Base-by-base conservation (phyloP, 768 basidiomycete genomes). In the Phylloporus sp. region DNA sequence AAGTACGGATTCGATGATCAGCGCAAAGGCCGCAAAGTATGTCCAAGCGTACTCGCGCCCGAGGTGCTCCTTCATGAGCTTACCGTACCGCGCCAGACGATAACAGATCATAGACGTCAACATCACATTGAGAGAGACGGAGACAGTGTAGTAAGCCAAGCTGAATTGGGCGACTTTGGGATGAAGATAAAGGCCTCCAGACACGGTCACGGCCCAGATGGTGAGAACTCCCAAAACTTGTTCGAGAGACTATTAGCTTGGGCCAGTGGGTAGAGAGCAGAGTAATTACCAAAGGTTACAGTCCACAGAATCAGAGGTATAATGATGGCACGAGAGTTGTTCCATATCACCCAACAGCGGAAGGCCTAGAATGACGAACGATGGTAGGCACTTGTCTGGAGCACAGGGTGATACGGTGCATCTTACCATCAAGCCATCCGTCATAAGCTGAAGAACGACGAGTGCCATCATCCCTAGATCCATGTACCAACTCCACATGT, bases 341-440 rank as follows among this genome's bases (percentile, higher is more conserved):
- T 11, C 71, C 71, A 74, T 15, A 74, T 50, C 24, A 71, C 54
- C n/a, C 53, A 66, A 51, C 70, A 70, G n/a, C 72, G 73, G 52
- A 70, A 67, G 9, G 73, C 57, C 73, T 74, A 27, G 18, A 69
- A 23, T 5, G 20, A 41, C 1, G 32, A 13, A 11, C 45, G 2
- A 40, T 24, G 9, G 26, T 22, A 23, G 35, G 10, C 34, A 23
- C n/a, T 11, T n/a, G 6, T 9, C 16, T 23, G 3, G 29, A 22
- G 16, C 24, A 20, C 3, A 26, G 13, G 44, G 11, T 3, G n/a
- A 42, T 9, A 53, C 26, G 2, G 15, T 34, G 18, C 55, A 58
- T 61, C 54, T 60, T 50, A 57, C 54, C 56, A 57, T 52, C 0
- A 52, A 23, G 6, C 8, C 73, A 38, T 71, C 70, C 6, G 63